Percentiles rank a stretch among this genome's conserved stretches.
phyloP scores from a whole-genome alignment of 257 asterid genomes.

The Rauvolfia tetraphylla region DNA sequence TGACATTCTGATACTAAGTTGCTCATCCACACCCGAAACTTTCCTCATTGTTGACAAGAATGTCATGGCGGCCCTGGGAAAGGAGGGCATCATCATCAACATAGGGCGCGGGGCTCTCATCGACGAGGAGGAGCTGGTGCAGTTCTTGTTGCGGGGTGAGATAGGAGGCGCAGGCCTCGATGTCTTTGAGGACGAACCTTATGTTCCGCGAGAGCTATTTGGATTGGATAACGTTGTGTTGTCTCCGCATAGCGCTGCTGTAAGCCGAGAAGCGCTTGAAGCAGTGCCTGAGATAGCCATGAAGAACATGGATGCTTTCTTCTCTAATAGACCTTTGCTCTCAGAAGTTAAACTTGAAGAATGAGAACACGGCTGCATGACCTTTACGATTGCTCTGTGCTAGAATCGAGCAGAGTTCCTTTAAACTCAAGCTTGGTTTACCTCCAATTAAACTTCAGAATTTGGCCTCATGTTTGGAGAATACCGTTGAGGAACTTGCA shows the following conservation, averaged over 20 bases:
- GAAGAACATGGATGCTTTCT: constrained; percentile 62
- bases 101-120: constrained; percentile 60
- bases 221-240: constrained; percentile 61
- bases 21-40: constrained; percentile 52
- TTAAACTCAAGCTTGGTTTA: too few species aligned
- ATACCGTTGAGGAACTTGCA: too few species aligned
- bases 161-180: constrained; percentile 77
- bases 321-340: constrained; percentile 40
- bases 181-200: constrained; percentile 69
- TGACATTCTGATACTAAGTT: constrained; percentile 46
- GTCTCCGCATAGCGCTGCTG: constrained; percentile 52
- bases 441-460: too few species aligned
- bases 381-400: too few species aligned
- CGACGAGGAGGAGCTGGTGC: constrained; percentile 63
- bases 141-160: constrained; percentile 45
- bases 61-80: constrained; percentile 52
- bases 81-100: constrained; percentile 48
- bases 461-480: too few species aligned
- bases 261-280: constrained; percentile 40
- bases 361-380: too few species aligned
- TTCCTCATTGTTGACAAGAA: constrained; percentile 43
- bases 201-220: constrained; percentile 45
- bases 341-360: constrained; percentile 30
- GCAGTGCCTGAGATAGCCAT: constrained; percentile 24
- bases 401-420: too few species aligned